phyloP scores from a whole-genome alignment of 495 filamentous ascomycete genomes.

The Hypoxylon lienhwacheense region DNA sequence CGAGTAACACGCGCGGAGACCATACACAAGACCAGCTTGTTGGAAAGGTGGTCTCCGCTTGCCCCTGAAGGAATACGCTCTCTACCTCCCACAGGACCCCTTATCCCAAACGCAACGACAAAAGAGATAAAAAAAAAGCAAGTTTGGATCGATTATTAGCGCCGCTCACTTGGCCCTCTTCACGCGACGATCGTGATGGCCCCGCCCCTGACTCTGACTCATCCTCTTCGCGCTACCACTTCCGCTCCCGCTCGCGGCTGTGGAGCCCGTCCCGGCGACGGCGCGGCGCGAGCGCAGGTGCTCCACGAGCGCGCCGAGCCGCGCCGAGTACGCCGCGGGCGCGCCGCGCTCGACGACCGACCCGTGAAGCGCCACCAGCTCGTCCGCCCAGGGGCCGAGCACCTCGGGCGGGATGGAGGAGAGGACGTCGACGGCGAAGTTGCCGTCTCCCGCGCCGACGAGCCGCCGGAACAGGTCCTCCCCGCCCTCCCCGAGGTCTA shows the following conservation, averaged over 20 bases:
- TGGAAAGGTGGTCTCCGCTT: too few relatives aligned
- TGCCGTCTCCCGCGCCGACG: conserved; percentile 40
- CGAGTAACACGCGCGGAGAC: too few relatives aligned
- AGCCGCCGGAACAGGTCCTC: conserved; percentile 46
- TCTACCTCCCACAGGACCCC: too few relatives aligned
- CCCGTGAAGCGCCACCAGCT: conserved; percentile 22
- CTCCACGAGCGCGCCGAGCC: conserved; percentile 17
- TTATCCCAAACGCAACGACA: too few relatives aligned
- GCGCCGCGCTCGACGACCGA: conserved; percentile 11
- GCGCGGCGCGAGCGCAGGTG: conserved; percentile 8
- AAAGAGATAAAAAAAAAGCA: not conserved
- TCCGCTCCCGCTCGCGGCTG: not conserved
- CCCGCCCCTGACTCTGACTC: conserved; percentile 1
- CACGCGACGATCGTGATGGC: conserved; percentile 13
- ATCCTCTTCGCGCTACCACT: conserved; percentile 12
- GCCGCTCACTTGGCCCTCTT: conserved; percentile 18
- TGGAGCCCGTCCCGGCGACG: not conserved
- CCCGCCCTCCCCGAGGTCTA: conserved; percentile 22
- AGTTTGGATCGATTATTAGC: not conserved
- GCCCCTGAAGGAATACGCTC: too few relatives aligned
- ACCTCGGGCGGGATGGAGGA: conserved; percentile 39
- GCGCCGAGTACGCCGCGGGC: conserved; percentile 15
- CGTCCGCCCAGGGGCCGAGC: conserved; percentile 24
- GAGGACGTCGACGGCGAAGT: conserved; percentile 45
- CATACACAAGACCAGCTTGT: not conserved